A percentile compares a stretch with the other conserved stretches of the same genome.
phyloP scores from a whole-genome alignment of 2,329 filamentous ascomycete species.

The Gnomoniopsis smithogilvyi region DNA sequence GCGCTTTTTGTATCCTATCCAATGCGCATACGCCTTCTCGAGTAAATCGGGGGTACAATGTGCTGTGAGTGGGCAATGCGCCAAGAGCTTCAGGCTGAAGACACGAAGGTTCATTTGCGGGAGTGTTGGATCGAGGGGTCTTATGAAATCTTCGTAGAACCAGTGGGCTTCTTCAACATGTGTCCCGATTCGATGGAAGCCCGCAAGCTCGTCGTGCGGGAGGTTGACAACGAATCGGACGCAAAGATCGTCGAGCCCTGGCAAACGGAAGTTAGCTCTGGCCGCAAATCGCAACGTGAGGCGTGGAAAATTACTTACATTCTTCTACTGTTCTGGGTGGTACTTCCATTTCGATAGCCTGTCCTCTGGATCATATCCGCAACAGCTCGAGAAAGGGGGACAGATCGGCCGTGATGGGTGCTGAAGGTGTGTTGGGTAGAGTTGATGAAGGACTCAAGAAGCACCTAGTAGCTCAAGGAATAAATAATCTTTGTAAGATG shows the following conservation, averaged over 20 bases:
- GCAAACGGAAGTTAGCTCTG: conserved; percentile 17
- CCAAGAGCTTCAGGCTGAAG: conserved; percentile 89
- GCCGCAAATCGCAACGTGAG: not conserved
- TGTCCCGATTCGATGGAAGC: conserved; percentile 93
- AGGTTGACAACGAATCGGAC: conserved; percentile 98
- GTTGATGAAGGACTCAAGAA: too few species aligned
- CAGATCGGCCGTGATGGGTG: too few species aligned
- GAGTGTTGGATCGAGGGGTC: conserved; percentile 78
- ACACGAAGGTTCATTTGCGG: conserved; percentile 81
- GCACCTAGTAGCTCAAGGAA: too few species aligned
- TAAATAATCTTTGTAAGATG: too few species aligned
- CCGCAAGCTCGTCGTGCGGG: conserved; percentile 83
- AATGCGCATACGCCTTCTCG: conserved; percentile 82
- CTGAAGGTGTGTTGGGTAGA: too few species aligned
- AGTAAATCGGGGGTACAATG: conserved; percentile 76
- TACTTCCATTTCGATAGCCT: conserved; percentile 10
- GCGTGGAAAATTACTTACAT: conserved; percentile 8
- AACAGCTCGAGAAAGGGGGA: not conserved
- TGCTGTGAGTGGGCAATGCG: conserved; percentile 86
- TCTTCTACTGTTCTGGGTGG: conserved; percentile 17
- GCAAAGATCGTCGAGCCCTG: conserved; percentile 95
- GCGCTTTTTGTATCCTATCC: conserved; percentile 89
- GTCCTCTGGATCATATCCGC: conserved; percentile 16
- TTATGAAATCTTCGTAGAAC: conserved; percentile 99
- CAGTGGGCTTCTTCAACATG: conserved; percentile 99